Evolutionary conservation across 306 rosid species (phyloP).

Genomic region (Astragalus membranaceus): DNA sequence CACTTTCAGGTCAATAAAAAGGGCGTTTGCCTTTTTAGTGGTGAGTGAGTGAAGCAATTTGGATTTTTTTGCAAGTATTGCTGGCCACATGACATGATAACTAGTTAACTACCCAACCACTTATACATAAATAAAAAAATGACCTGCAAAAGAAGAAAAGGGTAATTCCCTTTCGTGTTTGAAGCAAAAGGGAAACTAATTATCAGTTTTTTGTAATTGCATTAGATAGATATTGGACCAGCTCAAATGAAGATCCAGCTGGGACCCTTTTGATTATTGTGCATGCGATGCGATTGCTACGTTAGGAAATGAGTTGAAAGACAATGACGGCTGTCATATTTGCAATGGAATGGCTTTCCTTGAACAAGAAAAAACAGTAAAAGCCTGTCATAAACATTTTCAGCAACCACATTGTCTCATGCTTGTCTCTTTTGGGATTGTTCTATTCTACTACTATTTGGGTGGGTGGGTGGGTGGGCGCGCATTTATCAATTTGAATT

Average conservation of each 20-base stretch:
- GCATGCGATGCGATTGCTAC: constrained; percentile 2
- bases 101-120: not conserved
- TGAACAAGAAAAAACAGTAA: not conserved
- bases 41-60: no score
- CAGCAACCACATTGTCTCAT: not conserved
- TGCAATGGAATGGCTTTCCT: not conserved
- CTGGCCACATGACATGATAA: constrained; percentile 8
- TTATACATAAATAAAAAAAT: not conserved
- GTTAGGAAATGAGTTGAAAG: constrained; percentile 6
- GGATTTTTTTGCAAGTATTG: no score
- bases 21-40: no score
- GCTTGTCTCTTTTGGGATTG: constrained; percentile 8
- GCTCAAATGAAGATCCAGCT: constrained; percentile 4
- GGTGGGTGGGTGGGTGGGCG: no score
- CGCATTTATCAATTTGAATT: not conserved
- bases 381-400: not conserved
- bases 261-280: constrained; percentile 12
- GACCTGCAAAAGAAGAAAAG: constrained; percentile 14
- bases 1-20: constrained; percentile 17
- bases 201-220: not conserved
- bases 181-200: not conserved
- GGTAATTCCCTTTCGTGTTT: constrained; percentile 22
- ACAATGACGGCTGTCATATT: constrained; percentile 14
- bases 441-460: not conserved
- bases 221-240: not conserved